Evolutionary conservation across 805 yeast species (phyloP).

Genomic region (Lipomyces oligophaga): DNA sequence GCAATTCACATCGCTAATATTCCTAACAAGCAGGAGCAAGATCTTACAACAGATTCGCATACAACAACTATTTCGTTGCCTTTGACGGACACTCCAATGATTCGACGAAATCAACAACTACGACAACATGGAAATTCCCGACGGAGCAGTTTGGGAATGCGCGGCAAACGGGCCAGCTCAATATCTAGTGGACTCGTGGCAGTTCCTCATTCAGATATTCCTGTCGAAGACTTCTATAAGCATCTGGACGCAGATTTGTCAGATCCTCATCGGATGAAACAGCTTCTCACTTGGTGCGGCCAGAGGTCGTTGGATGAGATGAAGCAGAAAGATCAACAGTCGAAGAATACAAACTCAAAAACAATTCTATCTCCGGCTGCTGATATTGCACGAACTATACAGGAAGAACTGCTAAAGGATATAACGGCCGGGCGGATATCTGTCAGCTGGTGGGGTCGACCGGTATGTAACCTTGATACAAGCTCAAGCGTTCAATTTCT

Average conservation of each 20-base stretch:
- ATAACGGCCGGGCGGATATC: constrained; percentile 55
- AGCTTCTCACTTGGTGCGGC: constrained; percentile 64
- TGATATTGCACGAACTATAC: constrained; percentile 52
- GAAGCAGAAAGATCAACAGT: constrained; percentile 19
- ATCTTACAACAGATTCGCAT: constrained; percentile 3
- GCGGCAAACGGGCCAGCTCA: constrained; percentile 72
- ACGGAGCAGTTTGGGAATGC: constrained; percentile 36
- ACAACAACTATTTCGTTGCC: constrained; percentile 36
- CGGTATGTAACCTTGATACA: constrained; percentile 34
- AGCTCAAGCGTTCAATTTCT: constrained; percentile 27
- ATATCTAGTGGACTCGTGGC: constrained; percentile 70
- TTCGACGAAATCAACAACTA: constrained; percentile 39
- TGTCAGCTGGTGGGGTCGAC: constrained; percentile 64
- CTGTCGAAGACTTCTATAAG: constrained; percentile 52
- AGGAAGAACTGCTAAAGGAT: constrained; percentile 59
- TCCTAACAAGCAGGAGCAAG: neutral
- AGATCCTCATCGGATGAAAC: constrained; percentile 70
- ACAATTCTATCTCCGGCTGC: constrained; percentile 4
- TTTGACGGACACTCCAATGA: constrained; percentile 41
- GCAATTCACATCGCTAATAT: neutral
- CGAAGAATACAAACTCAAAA: neutral
- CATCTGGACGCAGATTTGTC: constrained; percentile 59
- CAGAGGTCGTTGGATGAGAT: constrained; percentile 44
- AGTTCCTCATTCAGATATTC: constrained; percentile 61
- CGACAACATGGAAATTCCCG: constrained; percentile 33